These are phyloP conservation scores for Cercophora sp. DNA, from an alignment of 495 filamentous ascomycete genomes.

Conservation along the genomic window DNA sequence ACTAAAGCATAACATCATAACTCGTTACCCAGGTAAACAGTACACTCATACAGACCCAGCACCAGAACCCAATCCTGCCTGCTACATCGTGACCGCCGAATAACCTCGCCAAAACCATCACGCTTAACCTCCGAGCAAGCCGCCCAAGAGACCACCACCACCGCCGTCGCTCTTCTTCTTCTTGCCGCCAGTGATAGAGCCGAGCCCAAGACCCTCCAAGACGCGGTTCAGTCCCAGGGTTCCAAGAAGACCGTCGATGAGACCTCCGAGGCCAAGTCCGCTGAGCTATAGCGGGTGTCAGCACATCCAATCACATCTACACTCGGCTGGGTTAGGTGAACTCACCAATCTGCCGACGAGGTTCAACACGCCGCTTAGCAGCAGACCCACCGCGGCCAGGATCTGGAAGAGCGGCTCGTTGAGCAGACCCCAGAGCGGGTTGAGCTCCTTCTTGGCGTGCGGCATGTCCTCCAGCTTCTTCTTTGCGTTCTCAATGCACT, in stretches of 20 bases:
- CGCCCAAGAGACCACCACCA: conserved; percentile 25
- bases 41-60: not conserved
- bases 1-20: too few relatives aligned
- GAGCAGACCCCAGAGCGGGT: conserved; percentile 78
- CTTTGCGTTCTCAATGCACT: conserved; percentile 83
- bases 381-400: conserved; percentile 80
- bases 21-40: not conserved
- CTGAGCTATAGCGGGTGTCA: conserved; percentile 56
- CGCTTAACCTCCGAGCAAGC: conserved; percentile 20
- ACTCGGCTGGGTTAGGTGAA: too few relatives aligned
- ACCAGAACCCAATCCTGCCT: too few relatives aligned
- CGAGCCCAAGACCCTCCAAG: conserved; percentile 69
- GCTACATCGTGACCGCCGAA: too few relatives aligned
- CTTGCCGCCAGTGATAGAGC: conserved; percentile 47
- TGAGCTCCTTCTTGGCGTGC: conserved; percentile 89
- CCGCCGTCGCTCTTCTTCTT: conserved; percentile 36
- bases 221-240: conserved; percentile 77
- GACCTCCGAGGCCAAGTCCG: conserved; percentile 75
- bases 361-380: conserved; percentile 76
- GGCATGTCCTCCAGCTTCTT: conserved; percentile 86
- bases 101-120: too few relatives aligned
- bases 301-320: too few relatives aligned
- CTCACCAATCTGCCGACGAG: conserved; percentile 67
- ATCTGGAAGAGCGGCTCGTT: conserved; percentile 90
- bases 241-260: conserved; percentile 74